Evolutionary conservation across 164 flowering plant species (phyloP), one percentile per base, ranked within the genome.

Genomic region (Piper longum): DNA sequence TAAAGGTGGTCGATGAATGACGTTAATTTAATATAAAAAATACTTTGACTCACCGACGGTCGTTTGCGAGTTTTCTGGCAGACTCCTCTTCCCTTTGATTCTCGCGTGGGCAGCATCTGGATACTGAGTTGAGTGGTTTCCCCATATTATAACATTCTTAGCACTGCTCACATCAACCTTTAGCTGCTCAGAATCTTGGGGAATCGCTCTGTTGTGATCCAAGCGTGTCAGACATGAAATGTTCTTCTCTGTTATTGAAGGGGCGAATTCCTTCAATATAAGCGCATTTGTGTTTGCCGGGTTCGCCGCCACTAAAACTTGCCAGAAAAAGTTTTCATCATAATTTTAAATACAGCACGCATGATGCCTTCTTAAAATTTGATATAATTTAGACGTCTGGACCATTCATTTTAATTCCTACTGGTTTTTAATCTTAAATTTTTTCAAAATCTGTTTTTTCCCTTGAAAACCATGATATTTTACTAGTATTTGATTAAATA

Each of bases 201-300:
- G 88, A 4, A 89, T 73, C 44, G 98, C 96, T 56, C 96, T 71
- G 67, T 91, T 91, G 67, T 91, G 98, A 71, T 91, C 95, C 40
- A 91, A 86, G 67, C 95, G 75, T 0, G 96, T 91, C 19, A 91
- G 86, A 67, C 90, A 87, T 0, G 90, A 84, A 62, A 91, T 82
- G 78, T 91, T 89, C 64, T 91, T 84, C 81, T 73, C 81, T 73
- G 92, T 85, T 62, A 91, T 83, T 55, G 92, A 91, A 54, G 96
- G 96, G 0, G 96, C 95, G 72, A 80, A 91, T 70, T 91, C 92
- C 69, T 85, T 89, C 72, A 89, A 69, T 68, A 91, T 80, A 54
- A 87, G 77, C 3, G 92, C 95, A 74, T 89, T 91, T 44, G 96
- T 91, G 77, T 89, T 88, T 19, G 96, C 98, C 3, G 89, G 96